These are phyloP conservation scores for Mortierella sp. DNA, from an alignment of 371 early-diverging fungal species.

Conservation along the genomic window DNA sequence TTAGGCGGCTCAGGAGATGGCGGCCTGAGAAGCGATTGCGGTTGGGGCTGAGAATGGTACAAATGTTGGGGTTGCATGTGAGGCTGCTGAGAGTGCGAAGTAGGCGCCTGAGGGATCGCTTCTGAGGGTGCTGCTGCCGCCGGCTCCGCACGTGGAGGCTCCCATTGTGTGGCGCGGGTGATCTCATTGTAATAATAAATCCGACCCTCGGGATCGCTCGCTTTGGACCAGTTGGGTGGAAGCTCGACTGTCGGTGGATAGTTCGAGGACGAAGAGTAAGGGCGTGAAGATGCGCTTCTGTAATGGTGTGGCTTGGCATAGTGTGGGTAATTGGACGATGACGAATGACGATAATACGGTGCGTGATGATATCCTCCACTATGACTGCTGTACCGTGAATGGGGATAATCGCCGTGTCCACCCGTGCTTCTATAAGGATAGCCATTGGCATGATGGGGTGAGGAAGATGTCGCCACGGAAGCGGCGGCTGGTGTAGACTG, in stretches of 20 bases:
- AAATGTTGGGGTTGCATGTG: not conserved
- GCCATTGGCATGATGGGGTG: conserved; percentile 11
- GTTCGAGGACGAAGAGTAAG: conserved; percentile 12
- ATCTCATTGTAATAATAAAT: conserved; percentile 55
- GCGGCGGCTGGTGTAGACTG: conserved; percentile 3
- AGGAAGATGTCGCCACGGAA: not conserved
- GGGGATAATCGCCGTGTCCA: conserved; percentile 26
- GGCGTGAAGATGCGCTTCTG: conserved; percentile 29
- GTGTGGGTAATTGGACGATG: conserved; percentile 27
- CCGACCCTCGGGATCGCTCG: conserved; percentile 53
- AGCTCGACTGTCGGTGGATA: conserved; percentile 35
- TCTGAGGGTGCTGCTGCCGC: conserved; percentile 13
- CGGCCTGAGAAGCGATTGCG: conserved; percentile 4
- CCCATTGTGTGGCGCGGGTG: conserved; percentile 56
- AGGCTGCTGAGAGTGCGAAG: conserved; percentile 4
- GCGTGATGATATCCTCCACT: conserved; percentile 30
- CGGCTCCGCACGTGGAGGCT: conserved; percentile 38
- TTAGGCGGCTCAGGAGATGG: conserved; percentile 47
- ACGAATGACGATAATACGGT: conserved; percentile 29
- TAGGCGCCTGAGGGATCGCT: conserved; percentile 15
- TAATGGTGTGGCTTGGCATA: conserved; percentile 38
- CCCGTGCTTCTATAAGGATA: conserved; percentile 22
- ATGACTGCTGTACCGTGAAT: conserved; percentile 30
- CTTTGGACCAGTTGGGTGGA: conserved; percentile 53
- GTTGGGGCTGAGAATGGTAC: conserved; percentile 9